Conservation (phyloP, 1,284 basidiomycete species). For the Anthracocystis panici-leucophaei region DNA sequence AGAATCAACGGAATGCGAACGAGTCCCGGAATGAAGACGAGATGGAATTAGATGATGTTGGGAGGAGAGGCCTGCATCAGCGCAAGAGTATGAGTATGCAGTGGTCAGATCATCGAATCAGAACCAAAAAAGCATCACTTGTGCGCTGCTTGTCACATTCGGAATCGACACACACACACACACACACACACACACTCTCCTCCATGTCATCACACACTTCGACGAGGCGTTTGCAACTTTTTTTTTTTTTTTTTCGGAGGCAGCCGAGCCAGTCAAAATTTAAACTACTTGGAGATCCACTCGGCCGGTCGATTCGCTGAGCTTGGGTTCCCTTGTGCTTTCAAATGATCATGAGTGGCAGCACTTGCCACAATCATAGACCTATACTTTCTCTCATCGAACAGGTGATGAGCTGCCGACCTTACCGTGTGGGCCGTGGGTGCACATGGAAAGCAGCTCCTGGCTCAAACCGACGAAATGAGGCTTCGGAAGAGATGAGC, state of each 20-base stretch:
- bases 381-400: too few species aligned
- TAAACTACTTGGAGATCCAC: background rate
- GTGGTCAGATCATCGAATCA: too few species aligned
- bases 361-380: too few species aligned
- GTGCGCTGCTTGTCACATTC: background rate
- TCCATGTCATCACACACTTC: background rate
- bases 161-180: background rate
- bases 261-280: constrained; percentile 12
- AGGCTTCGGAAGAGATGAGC: too few species aligned
- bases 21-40: background rate
- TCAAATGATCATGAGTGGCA: background rate
- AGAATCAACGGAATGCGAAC: background rate
- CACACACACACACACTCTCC: background rate
- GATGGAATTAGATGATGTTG: background rate
- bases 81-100: background rate
- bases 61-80: background rate
- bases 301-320: constrained; percentile 7
- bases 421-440: too few species aligned
- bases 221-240: background rate
- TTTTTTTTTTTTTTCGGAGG: background rate
- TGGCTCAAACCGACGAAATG: too few species aligned
- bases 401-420: too few species aligned
- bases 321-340: background rate
- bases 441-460: too few species aligned
- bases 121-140: too few species aligned